Conservation (phyloP, 176 grass and related monocot genomes). For the Urochloa ruziziensis region DNA sequence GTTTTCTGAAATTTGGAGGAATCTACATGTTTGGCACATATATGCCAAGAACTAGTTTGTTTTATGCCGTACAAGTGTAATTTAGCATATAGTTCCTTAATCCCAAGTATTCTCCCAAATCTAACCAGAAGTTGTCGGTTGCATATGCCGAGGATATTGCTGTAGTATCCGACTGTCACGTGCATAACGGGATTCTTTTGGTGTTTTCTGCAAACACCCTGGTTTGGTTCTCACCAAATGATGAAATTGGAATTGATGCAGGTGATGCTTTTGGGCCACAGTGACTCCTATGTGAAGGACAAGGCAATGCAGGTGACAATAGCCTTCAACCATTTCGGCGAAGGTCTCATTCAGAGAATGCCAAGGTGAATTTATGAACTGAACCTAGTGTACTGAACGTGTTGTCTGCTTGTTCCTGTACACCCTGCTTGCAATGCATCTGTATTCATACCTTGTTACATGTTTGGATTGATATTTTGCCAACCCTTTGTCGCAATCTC, state of each 20-base stretch:
- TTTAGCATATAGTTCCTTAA: constrained; percentile 13
- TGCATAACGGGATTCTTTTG: not conserved
- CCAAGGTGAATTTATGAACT: constrained; percentile 45
- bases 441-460: not conserved
- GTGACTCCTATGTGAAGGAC: constrained; percentile 78
- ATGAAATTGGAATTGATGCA: constrained; percentile 31
- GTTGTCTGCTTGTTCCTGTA: not conserved
- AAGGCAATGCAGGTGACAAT: constrained; percentile 92
- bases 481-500: not conserved
- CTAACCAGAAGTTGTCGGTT: constrained; percentile 35
- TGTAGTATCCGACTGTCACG: not conserved
- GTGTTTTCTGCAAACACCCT: not conserved
- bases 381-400: not conserved
- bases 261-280: constrained; percentile 90
- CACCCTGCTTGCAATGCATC: not conserved
- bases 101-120: constrained; percentile 21
- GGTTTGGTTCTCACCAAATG: constrained; percentile 17
- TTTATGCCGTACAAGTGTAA: constrained; percentile 15
- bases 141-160: constrained; percentile 7
- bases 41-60: constrained; percentile 29
- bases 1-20: constrained; percentile 25
- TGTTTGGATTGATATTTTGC: not conserved
- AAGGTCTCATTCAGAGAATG: constrained; percentile 80
- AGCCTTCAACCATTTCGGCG: constrained; percentile 88
- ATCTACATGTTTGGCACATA: constrained; percentile 22